Conservation (phyloP, 768 basidiomycete species). For the Amanita pallidorosea region DNA sequence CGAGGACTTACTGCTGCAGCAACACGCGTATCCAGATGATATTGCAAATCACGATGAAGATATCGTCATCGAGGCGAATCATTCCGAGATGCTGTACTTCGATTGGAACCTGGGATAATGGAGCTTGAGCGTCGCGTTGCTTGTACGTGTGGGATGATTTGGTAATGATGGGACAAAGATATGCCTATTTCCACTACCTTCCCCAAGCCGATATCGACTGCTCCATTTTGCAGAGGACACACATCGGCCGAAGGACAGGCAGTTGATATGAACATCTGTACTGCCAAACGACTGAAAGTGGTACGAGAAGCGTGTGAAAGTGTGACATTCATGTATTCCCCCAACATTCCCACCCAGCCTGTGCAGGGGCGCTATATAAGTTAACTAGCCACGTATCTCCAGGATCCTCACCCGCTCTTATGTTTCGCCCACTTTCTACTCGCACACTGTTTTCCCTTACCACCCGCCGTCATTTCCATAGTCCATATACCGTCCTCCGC, state of each 20-base stretch:
- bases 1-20: not conserved
- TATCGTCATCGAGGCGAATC: slow-evolving; percentile 96
- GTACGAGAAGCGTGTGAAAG: slow-evolving; percentile 8
- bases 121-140: slow-evolving; percentile 89
- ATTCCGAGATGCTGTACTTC: slow-evolving; percentile 84
- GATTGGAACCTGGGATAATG: slow-evolving; percentile 99
- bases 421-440: not conserved
- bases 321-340: slow-evolving; percentile 8
- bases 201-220: slow-evolving; percentile 81
- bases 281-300: no score
- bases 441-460: not conserved
- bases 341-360: not conserved
- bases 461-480: slow-evolving; percentile 34
- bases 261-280: no score
- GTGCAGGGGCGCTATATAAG: slow-evolving; percentile 1
- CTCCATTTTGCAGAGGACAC: no score
- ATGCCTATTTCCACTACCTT: slow-evolving; percentile 95
- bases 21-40: slow-evolving; percentile 52
- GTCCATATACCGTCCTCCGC: slow-evolving; percentile 48
- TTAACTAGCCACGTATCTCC: not conserved
- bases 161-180: slow-evolving; percentile 40
- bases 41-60: slow-evolving; percentile 97
- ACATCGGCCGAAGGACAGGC: no score
- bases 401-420: not conserved
- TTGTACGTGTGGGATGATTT: slow-evolving; percentile 31